Base-by-base conservation (phyloP, 2,329 filamentous ascomycete species). In the Arthrinium phaeospermum region DNA sequence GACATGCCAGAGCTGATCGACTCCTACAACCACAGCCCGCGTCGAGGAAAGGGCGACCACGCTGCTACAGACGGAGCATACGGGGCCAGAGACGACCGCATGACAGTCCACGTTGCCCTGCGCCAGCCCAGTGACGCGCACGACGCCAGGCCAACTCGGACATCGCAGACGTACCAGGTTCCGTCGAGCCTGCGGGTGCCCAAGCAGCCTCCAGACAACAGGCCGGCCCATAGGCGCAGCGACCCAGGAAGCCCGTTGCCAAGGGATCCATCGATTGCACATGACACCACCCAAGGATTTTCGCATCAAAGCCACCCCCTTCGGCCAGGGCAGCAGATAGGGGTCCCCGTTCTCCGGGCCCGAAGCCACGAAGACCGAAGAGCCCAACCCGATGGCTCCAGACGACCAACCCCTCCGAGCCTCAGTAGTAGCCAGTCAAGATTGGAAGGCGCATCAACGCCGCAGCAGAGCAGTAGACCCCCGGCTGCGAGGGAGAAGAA, bases 151-250 rank as follows among this genome's bases (percentile, higher is more conserved):
- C 19, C 5, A 19, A 27, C 49, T 14, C 53, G 3, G 27, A 6
- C 27, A 22, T 13, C 57, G 8, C 57, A 64, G 12, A n/a, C 34
- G 10, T 41, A 14, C 30, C 19, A 64, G 57, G 57, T 64, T 64
- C 57, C 57, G 57, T 64, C 57, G n/a, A 64, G 22, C 57, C 57
- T 64, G 34, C 30, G 57, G 57, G 57, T 64, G 57, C 57, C 34
- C 5, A 64, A 34, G 8, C 57, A 41, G 5, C 30, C 57, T 24
- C 57, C 30, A n/a, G 19, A n/a, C 16, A 41, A 34, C 57, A 64
- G 41, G 57, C 57, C 57, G 14, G 19, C 30, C 34, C 57, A 64
- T 34, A 41, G 57, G 57, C 57, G 57, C 16, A 64, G 57, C n/a
- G 57, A 64, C 34, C 57, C 57, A n/a, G 57, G 57, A 41, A 64